phyloP scores from a whole-genome alignment of 371 early-diverging fungal genomes.

The Apophysomyces trapeziformis region DNA sequence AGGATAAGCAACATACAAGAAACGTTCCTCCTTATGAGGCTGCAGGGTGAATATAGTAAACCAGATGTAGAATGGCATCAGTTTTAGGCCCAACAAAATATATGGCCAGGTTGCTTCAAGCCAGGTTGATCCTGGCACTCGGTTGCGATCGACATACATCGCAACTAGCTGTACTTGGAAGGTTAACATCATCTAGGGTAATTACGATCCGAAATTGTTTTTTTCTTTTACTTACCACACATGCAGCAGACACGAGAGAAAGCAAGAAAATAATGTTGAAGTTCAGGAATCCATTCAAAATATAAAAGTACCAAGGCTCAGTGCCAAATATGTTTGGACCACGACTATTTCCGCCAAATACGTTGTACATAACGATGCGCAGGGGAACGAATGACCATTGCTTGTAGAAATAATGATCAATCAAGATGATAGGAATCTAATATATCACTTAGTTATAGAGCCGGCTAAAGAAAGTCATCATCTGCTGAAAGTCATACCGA shows the following conservation, averaged over 20 bases:
- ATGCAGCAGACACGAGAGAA: conserved; percentile 66
- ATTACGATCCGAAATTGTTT: neutral
- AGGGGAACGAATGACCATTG: conserved; percentile 73
- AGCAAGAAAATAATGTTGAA: conserved; percentile 81
- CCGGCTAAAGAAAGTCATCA: neutral
- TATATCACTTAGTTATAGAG: neutral
- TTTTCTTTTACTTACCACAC: conserved; percentile 59
- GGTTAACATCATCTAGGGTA: neutral
- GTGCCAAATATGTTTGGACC: conserved; percentile 91
- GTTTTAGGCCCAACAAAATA: conserved; percentile 54
- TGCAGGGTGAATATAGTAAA: conserved; percentile 80
- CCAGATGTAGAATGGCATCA: conserved; percentile 78
- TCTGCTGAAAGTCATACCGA: conserved; percentile 17
- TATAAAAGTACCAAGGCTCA: conserved; percentile 93
- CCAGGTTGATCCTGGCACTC: conserved; percentile 40
- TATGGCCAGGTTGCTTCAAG: conserved; percentile 45
- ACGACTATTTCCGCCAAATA: conserved; percentile 72
- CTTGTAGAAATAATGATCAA: conserved; percentile 83
- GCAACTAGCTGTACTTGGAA: conserved; percentile 31
- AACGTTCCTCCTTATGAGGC: conserved; percentile 97
- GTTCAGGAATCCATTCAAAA: conserved; percentile 87
- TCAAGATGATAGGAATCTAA: conserved; percentile 61
- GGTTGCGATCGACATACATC: conserved; percentile 47
- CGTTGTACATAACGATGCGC: conserved; percentile 92
- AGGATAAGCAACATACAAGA: conserved; percentile 93